Percentiles rank a stretch among this genome's conserved stretches.
These are phyloP conservation scores for Beauveria brongniartii DNA, from an alignment of 2,329 filamentous ascomycete genomes.

Conservation along the genomic window DNA sequence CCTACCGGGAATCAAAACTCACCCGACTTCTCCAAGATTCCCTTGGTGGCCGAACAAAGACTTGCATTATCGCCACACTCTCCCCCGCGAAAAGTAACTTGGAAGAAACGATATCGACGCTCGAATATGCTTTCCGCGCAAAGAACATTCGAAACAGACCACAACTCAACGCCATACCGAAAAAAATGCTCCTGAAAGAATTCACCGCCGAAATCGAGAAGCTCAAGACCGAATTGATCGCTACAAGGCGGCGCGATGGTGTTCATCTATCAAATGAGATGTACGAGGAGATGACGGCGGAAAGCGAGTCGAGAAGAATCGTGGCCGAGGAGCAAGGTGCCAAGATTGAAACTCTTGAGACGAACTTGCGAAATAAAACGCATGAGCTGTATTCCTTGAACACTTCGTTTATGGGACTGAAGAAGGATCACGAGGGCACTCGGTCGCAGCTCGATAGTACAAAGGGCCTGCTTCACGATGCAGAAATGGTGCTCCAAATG, in stretches of 20 bases:
- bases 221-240: constrained; percentile 86
- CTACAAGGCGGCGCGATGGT: constrained; percentile 86
- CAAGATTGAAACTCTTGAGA: constrained; percentile 86
- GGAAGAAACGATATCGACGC: constrained; percentile 94
- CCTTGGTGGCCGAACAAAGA: constrained; percentile 89
- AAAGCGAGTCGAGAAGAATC: constrained; percentile 87
- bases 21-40: constrained; percentile 94
- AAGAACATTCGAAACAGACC: constrained; percentile 99
- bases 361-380: constrained; percentile 83
- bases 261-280: constrained; percentile 86
- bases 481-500: constrained; percentile 71
- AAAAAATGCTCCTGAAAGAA: constrained; percentile 84
- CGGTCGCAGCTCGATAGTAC: constrained; percentile 67
- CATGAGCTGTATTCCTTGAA: constrained; percentile 85
- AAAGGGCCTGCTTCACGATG: constrained; percentile 74
- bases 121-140: constrained; percentile 94
- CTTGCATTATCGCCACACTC: constrained; percentile 95
- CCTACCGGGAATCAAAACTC: constrained; percentile 87
- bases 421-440: constrained; percentile 80
- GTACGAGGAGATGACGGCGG: constrained; percentile 83
- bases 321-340: constrained; percentile 87
- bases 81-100: constrained; percentile 92
- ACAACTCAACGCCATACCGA: constrained; percentile 85
- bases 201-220: constrained; percentile 92
- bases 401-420: constrained; percentile 77